phyloP scores from a whole-genome alignment of 768 basidiomycete species.

The Trametes cubensis region DNA sequence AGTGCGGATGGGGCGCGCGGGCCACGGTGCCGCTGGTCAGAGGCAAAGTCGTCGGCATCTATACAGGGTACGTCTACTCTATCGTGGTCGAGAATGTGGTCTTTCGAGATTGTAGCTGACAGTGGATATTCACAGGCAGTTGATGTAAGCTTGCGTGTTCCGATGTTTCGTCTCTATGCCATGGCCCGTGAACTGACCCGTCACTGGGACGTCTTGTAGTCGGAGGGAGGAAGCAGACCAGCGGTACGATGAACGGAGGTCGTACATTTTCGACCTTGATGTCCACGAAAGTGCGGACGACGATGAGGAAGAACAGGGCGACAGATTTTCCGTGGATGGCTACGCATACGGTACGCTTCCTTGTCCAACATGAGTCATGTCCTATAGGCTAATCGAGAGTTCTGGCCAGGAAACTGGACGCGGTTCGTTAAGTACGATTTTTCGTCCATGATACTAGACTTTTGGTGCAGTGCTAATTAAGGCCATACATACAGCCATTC shows the following conservation, averaged over 20 bases:
- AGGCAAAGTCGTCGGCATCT: conserved; percentile 69
- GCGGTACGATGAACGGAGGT: conserved; percentile 40
- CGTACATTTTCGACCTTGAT: conserved; percentile 68
- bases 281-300: conserved; percentile 46
- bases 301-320: conserved; percentile 32
- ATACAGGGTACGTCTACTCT: conserved; percentile 56
- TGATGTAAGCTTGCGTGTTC: conserved; percentile 44
- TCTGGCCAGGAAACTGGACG: conserved; percentile 67
- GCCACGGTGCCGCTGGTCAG: conserved; percentile 41
- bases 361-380: background rate
- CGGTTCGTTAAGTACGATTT: conserved; percentile 67
- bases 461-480: conserved; percentile 12
- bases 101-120: background rate
- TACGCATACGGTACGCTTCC: conserved; percentile 47
- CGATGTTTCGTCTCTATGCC: background rate
- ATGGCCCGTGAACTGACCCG: background rate
- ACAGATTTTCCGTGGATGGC: conserved; percentile 59
- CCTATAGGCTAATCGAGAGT: background rate
- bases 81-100: conserved; percentile 5
- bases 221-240: conserved; percentile 45
- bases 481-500: conserved; percentile 57
- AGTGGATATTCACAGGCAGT: conserved; percentile 34
- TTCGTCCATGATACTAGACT: background rate
- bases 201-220: conserved; percentile 36
- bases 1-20: conserved; percentile 70